Evolutionary conservation across 305 asterid genomes (phyloP).

Genomic region (Rubia peregrina): DNA sequence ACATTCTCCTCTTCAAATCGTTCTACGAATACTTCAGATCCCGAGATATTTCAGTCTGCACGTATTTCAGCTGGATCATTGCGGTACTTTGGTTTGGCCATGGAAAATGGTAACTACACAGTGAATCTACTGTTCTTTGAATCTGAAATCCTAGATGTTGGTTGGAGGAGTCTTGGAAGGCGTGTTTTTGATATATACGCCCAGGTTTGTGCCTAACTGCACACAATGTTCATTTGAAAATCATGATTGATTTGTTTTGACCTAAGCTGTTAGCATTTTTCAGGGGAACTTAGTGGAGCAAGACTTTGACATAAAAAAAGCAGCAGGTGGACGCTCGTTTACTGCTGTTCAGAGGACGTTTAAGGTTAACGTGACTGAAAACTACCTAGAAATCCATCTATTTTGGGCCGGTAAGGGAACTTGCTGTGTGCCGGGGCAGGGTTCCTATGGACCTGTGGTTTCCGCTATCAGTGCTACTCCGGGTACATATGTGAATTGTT

Average conservation of each 20-base stretch:
- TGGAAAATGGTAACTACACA: constrained; percentile 65
- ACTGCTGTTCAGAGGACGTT: constrained; percentile 36
- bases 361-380: constrained; percentile 41
- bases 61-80: constrained; percentile 74
- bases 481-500: constrained; percentile 20
- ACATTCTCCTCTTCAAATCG: constrained; percentile 20
- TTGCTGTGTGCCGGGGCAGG: constrained; percentile 62
- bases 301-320: constrained; percentile 58
- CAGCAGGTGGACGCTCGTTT: constrained; percentile 44
- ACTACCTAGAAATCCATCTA: constrained; percentile 62
- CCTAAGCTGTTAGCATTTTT: constrained; percentile 13
- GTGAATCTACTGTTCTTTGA: constrained; percentile 55
- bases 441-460: constrained; percentile 59
- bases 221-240: not conserved
- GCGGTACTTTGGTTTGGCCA: constrained; percentile 70
- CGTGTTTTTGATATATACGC: constrained; percentile 57
- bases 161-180: constrained; percentile 62
- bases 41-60: constrained; percentile 51
- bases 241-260: constrained; percentile 7
- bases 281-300: constrained; percentile 46
- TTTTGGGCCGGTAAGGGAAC: constrained; percentile 90
- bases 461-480: constrained; percentile 67
- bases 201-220: constrained; percentile 39
- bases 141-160: constrained; percentile 22
- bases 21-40: constrained; percentile 44